Percentiles rank a stretch among this genome's conserved stretches.
Conservation (phyloP, 768 basidiomycete species). For the Pleurotus eryngii region DNA sequence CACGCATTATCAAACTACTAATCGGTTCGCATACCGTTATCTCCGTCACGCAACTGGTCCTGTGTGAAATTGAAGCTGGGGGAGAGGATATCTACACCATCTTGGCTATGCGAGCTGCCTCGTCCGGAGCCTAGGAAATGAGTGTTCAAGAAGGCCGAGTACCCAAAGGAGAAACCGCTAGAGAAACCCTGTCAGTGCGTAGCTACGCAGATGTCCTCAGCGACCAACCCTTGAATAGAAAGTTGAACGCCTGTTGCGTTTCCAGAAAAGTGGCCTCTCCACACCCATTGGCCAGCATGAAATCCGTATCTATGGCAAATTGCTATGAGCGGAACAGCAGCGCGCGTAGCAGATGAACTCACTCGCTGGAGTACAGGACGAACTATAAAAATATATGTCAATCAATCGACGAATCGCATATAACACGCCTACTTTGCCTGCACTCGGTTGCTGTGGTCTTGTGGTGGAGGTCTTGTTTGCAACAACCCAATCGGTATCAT, state of each 20-base stretch:
- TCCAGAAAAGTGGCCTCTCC: conserved; percentile 43
- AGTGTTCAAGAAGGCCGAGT: conserved; percentile 40
- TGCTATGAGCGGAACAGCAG: too few relatives aligned
- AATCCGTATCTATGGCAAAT: conserved; percentile 22
- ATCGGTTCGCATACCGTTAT: conserved; percentile 20
- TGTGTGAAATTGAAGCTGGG: conserved; percentile 31
- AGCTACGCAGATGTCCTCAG: not conserved
- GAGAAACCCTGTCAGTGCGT: not conserved
- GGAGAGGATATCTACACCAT: conserved; percentile 29
- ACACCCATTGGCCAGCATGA: conserved; percentile 37
- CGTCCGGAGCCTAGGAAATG: conserved; percentile 39
- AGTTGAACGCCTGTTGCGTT: conserved; percentile 36
- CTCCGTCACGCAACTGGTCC: conserved; percentile 24
- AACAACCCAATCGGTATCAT: conserved; percentile 53
- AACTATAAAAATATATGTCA: conserved; percentile 12
- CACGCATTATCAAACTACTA: not conserved
- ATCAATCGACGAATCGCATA: not conserved
- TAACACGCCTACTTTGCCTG: conserved; percentile 46
- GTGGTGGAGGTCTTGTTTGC: conserved; percentile 61
- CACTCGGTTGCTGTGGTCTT: conserved; percentile 51
- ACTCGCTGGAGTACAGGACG: conserved; percentile 30
- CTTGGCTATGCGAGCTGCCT: conserved; percentile 31
- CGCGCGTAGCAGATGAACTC: not conserved
- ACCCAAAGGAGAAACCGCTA: conserved; percentile 41
- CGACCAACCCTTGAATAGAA: conserved; percentile 34